Conservation (phyloP, 352 stramenopile species). For the Blastocystis sp. region DNA sequence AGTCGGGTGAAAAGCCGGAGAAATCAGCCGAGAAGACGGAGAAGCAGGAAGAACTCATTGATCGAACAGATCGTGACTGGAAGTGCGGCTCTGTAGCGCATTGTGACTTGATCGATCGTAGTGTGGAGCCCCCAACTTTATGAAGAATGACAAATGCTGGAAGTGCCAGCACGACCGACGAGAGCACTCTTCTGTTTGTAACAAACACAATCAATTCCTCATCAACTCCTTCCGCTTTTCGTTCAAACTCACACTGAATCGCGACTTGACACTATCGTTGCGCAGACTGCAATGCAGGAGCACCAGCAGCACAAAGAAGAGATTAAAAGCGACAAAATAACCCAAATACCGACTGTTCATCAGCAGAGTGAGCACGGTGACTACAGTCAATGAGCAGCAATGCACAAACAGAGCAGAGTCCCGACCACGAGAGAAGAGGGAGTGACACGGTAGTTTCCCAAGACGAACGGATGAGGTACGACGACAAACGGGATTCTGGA, state of each 20-base stretch:
- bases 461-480: conserved; percentile 32
- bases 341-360: background rate
- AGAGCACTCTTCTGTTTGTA: background rate
- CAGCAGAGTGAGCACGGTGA: background rate
- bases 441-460: conserved; percentile 24
- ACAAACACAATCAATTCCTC: background rate
- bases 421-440: conserved; percentile 7
- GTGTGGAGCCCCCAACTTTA: conserved; percentile 46
- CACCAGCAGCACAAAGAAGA: conserved; percentile 38
- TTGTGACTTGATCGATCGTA: background rate
- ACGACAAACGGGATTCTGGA: conserved; percentile 33
- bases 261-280: conserved; percentile 40
- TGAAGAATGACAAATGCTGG: conserved; percentile 48
- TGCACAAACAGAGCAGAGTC: background rate
- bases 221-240: conserved; percentile 17
- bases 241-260: background rate
- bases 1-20: background rate
- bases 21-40: background rate
- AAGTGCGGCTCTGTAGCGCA: conserved; percentile 10
- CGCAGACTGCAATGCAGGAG: background rate
- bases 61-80: conserved; percentile 10
- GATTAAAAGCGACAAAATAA: conserved; percentile 11
- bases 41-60: background rate
- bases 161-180: conserved; percentile 54
- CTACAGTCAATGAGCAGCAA: background rate